Conservation (phyloP, 192 early-diverging fungal genomes). For the Pilaira anomala region DNA sequence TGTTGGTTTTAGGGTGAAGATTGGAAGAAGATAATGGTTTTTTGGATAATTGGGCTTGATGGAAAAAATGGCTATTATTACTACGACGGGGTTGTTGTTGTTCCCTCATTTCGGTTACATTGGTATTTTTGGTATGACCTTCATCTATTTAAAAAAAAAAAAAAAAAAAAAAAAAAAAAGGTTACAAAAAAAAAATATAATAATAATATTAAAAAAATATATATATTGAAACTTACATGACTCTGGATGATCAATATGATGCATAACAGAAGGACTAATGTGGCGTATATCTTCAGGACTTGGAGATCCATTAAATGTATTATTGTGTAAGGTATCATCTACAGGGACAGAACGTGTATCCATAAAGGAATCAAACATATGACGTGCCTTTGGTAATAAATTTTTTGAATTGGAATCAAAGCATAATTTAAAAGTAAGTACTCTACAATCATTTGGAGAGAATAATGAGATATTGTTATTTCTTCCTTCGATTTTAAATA, state of each 20-base stretch:
- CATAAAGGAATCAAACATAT: constrained; percentile 13
- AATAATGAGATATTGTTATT: neutral
- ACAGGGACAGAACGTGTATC: constrained; percentile 5
- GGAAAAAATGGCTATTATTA: constrained; percentile 7
- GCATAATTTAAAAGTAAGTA: neutral
- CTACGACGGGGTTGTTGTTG: neutral
- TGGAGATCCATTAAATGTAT: constrained; percentile 8
- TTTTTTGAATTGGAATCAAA: constrained; percentile 9
- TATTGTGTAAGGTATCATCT: constrained; percentile 6
- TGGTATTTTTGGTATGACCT: constrained; percentile 3
- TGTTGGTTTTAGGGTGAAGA: constrained; percentile 2
- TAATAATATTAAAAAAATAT: constrained; percentile 1
- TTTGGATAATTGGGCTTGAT: neutral
- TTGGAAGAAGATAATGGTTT: constrained; percentile 7
- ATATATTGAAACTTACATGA: neutral
- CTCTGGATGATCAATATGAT: constrained; percentile 15
- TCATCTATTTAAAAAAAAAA: constrained; percentile 4
- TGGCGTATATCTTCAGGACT: constrained; percentile 1
- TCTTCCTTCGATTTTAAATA: neutral
- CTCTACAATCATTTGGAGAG: constrained; percentile 1
- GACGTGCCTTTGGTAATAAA: neutral
- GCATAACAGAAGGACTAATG: constrained; percentile 16
- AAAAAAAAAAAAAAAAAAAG: neutral
- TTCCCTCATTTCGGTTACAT: neutral
- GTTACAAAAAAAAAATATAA: constrained; percentile 5